Evolutionary conservation across 768 basidiomycete genomes (phyloP), one percentile per base, ranked within the genome.

Genomic region (Pulveroboletus sp.): DNA sequence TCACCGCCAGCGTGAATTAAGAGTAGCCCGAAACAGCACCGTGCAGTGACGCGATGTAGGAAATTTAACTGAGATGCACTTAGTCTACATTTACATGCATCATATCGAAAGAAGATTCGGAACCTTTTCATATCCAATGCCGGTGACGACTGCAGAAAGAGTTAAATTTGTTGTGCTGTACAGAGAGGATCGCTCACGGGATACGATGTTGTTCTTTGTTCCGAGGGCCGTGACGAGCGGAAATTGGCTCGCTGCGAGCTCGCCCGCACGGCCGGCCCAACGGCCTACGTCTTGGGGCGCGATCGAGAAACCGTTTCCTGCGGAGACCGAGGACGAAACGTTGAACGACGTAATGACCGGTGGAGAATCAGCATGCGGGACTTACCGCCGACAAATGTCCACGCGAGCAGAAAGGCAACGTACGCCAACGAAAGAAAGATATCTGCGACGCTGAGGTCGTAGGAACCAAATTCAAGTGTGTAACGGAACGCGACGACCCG

Each of bases 401-500:
- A 75, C 0, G 64, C 55, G 34, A 81, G 59, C 51, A 77, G 71
- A 19, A 72, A 69, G 6, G 66, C 64, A 16, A 79, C 62, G 53
- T 84, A 84, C 3, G 57, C 64, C 27, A 69, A 47, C 35, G 76
- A 74, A 55, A 81, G 77, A 24, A 70, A 45, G 4, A 80, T 47
- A 43, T 83, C 80, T 1, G 70, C 65, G 14, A 78, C 44, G n/a
- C 38, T 68, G 40, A 41, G 73, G 66, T 35, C 69, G 59, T 50
- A 69, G 48, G 69, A 61, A 13, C 77, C 78, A 19, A 79, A 65
- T 14, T 75, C 69, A 31, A 81, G 50, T 4, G 71, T 73, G 59
- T 67, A 69, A 13, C 81, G 75, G 57, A 81, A 82, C 7, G 73
- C 72, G 17, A 75, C 47, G 19, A 80, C 74, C 19, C 74, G 72